These are phyloP conservation scores for Grammothele lineata DNA, from an alignment of 768 basidiomycete species.

Conservation along the genomic window DNA sequence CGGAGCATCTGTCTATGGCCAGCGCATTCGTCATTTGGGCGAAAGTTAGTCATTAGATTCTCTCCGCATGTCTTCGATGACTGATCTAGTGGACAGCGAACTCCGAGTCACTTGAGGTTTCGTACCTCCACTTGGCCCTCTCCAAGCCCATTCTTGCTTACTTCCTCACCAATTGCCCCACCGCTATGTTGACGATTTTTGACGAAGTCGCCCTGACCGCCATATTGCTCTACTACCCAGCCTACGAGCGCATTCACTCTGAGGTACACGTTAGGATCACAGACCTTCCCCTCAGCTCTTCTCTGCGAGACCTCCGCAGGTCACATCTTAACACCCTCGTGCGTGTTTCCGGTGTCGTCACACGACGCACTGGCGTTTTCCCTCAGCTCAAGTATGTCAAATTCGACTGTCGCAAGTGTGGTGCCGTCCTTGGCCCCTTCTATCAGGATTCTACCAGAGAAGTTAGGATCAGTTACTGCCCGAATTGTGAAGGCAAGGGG, in stretches of 20 bases:
- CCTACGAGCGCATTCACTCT: slow-evolving; percentile 94
- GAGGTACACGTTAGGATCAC: slow-evolving; percentile 97
- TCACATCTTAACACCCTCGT: slow-evolving; percentile 93
- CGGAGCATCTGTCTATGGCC: slow-evolving; percentile 90
- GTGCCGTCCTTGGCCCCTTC: slow-evolving; percentile 92
- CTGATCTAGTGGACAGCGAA: slow-evolving; percentile 56
- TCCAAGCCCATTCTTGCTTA: slow-evolving; percentile 96
- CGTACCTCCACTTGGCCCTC: slow-evolving; percentile 88
- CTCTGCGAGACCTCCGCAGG: slow-evolving; percentile 91
- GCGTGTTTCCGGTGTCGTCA: slow-evolving; percentile 93
- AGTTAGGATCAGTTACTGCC: slow-evolving; percentile 90
- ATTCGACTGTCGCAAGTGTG: slow-evolving; percentile 95
- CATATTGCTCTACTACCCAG: slow-evolving; percentile 92
- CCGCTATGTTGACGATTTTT: slow-evolving; percentile 89
- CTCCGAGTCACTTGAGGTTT: slow-evolving; percentile 95
- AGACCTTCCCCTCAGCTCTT: slow-evolving; percentile 84
- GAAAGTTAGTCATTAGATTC: slow-evolving; percentile 62
- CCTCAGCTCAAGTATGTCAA: slow-evolving; percentile 99
- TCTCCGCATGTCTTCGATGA: background rate
- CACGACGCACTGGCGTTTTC: slow-evolving; percentile 91
- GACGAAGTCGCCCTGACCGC: slow-evolving; percentile 93
- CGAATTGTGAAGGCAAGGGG: slow-evolving; percentile 90
- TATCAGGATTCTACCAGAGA: slow-evolving; percentile 96
- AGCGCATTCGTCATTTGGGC: slow-evolving; percentile 88
- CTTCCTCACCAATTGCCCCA: slow-evolving; percentile 93